Base-by-base conservation (phyloP, 1,139 yeast genomes). In the Yamadazyma sp. region DNA sequence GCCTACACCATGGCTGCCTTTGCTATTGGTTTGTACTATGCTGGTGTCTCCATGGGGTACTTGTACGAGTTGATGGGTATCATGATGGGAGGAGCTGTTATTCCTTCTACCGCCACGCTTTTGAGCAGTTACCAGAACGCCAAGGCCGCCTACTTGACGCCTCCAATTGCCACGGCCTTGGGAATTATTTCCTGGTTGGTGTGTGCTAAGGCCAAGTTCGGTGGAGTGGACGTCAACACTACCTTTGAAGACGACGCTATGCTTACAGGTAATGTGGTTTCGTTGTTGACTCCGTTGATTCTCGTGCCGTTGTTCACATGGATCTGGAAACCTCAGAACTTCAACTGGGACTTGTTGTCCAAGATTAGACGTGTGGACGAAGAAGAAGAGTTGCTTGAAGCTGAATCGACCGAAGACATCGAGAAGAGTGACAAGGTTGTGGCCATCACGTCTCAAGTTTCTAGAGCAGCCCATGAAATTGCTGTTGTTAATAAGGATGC, bases 1-100 rank as follows among this genome's bases (percentile, higher is more conserved):
- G 86, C 88, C 10, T 64, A 86, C 39, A 68, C 73, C 18, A 81
- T 88, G 89, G 83, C 90, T 30, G 92, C 83, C 0, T 85, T 88
- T 56, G 78, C 95, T 10, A 80, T 82, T 51, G 96, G 95, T 6
- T 71, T 88, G 39, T 77, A 78, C 61, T 86, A 88, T 51, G 95
- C 92, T 17, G 85, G 83, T 14, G 82, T 88, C 35, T 78, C 87
- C 21, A 83, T 89, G 86, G 96, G 96, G 12, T 86, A 83, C 62
- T 71, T 89, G 38, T 86, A 86, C 56, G 88, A 87, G 58, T 69
- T 89, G 46, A 87, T 88, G 89, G 96, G 95, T 37, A 78, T 86
- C 40, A 80, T 89, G 36, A 86, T 89, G 49, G 85, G 94, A 18
- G 81, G 94, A 40, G 95, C 90, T 17, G 96, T 89, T 5, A 61